Percentiles rank a stretch among this genome's conserved stretches.
These are phyloP conservation scores for Rhynchosporium graminicola DNA, from an alignment of 2,329 filamentous ascomycete species.

Conservation along the genomic window DNA sequence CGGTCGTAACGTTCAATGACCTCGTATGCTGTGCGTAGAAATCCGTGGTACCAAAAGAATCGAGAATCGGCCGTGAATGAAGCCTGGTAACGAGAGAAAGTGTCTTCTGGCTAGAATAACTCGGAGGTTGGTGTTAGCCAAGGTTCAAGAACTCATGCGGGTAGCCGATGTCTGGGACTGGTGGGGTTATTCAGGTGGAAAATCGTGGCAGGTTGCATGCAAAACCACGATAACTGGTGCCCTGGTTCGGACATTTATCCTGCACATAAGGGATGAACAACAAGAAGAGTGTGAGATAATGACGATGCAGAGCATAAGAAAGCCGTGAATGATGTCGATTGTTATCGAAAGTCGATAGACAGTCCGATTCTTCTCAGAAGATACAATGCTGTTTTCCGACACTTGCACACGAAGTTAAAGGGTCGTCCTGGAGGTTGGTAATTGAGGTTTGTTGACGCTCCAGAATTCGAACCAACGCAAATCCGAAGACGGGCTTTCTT, in stretches of 20 bases:
- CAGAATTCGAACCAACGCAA: conserved; percentile 18
- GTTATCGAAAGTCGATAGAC: conserved; percentile 2
- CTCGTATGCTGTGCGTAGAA: conserved; percentile 21
- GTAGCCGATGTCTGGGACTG: conserved; percentile 31
- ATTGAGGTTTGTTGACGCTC: conserved; percentile 22
- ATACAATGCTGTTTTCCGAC: conserved; percentile 1
- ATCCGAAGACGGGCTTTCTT: conserved; percentile 5
- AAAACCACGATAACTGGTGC: conserved; percentile 29
- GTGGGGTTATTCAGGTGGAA: conserved; percentile 23
- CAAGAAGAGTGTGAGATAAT: not conserved
- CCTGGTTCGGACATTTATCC: conserved; percentile 24
- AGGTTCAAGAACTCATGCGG: conserved; percentile 31
- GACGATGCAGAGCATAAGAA: not conserved
- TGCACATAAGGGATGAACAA: not conserved
- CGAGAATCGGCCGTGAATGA: conserved; percentile 21
- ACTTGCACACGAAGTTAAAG: conserved; percentile 5
- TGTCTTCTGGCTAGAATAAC: conserved; percentile 30
- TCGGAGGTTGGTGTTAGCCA: conserved; percentile 33
- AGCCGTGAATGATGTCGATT: not conserved
- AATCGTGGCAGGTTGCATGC: conserved; percentile 27
- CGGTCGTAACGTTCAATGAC: not conserved
- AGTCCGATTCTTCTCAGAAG: not conserved
- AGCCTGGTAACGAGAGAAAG: conserved; percentile 33
- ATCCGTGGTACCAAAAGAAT: conserved; percentile 18
- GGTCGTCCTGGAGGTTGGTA: conserved; percentile 20